Evolutionary conservation across 371 early-diverging fungal genomes (phyloP).

Genomic region (Batrachochytrium dendrobatidis): DNA sequence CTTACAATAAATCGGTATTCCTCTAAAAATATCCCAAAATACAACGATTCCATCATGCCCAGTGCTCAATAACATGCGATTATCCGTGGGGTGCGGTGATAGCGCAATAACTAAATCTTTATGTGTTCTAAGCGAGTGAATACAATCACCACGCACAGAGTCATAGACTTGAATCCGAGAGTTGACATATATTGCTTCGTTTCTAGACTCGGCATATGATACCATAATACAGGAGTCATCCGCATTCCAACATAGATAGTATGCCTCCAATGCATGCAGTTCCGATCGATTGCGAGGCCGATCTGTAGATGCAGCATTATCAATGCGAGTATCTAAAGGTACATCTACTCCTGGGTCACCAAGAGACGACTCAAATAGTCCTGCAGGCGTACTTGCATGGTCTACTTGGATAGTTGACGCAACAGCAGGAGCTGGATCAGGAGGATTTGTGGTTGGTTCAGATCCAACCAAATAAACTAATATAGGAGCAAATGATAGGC

Average conservation of each 20-base stretch:
- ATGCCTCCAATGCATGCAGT: slow-evolving; percentile 3
- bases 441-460: no score
- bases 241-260: background rate
- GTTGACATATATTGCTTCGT: background rate
- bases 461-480: no score
- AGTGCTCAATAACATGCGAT: slow-evolving; percentile 63
- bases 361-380: no score
- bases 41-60: slow-evolving; percentile 80
- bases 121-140: slow-evolving; percentile 53
- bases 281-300: no score
- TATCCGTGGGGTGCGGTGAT: slow-evolving; percentile 66
- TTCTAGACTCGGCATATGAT: background rate
- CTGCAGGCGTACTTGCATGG: no score
- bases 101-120: slow-evolving; percentile 62
- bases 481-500: no score
- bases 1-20: background rate
- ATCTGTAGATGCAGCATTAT: no score
- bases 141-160: slow-evolving; percentile 49
- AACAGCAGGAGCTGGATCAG: no score
- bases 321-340: no score
- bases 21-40: slow-evolving; percentile 61
- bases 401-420: no score
- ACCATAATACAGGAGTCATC: background rate
- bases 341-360: no score
- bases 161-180: slow-evolving; percentile 40